Conservation (phyloP, 176 grass and related monocot genomes). For the Elaeis guineensis region DNA sequence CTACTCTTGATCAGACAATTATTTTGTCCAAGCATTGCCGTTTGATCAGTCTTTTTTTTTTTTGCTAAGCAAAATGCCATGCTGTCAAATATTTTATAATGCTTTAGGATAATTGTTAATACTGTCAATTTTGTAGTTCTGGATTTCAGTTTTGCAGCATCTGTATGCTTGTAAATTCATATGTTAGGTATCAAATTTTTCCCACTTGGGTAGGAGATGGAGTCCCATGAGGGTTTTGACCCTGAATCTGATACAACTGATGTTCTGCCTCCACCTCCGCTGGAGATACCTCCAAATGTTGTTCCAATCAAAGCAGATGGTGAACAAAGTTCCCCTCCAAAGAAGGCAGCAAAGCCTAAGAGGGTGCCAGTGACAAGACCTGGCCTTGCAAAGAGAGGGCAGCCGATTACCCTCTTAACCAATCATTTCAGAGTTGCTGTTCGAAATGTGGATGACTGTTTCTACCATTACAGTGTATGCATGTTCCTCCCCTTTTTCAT, state of each 20-base stretch:
- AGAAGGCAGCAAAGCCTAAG: constrained; percentile 32
- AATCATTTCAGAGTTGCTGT: constrained; percentile 76
- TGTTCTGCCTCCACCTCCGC: constrained; percentile 41
- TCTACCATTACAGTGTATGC: constrained; percentile 66
- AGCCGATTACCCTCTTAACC: constrained; percentile 29
- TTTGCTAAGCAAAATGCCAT: too few species aligned
- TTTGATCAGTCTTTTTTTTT: too few species aligned
- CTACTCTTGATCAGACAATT: too few species aligned
- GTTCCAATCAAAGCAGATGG: constrained; percentile 27
- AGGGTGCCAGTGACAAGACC: constrained; percentile 34
- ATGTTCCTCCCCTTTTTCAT: not conserved
- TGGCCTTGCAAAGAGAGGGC: constrained; percentile 39
- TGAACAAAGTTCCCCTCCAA: not conserved
- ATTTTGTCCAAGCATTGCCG: too few species aligned
- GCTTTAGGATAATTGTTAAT: too few species aligned
- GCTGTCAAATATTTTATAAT: too few species aligned
- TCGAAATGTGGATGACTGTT: constrained; percentile 30
- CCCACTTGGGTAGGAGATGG: constrained; percentile 23
- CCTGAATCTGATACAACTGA: not conserved
- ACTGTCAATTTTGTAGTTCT: too few species aligned
- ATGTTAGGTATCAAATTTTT: too few species aligned
- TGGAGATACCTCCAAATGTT: constrained; percentile 6
- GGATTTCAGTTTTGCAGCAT: too few species aligned
- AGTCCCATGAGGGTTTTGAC: constrained; percentile 13
- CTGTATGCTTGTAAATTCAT: too few species aligned